Evolutionary conservation across 306 rosid species (phyloP).

Genomic region (Vachellia collinsii): DNA sequence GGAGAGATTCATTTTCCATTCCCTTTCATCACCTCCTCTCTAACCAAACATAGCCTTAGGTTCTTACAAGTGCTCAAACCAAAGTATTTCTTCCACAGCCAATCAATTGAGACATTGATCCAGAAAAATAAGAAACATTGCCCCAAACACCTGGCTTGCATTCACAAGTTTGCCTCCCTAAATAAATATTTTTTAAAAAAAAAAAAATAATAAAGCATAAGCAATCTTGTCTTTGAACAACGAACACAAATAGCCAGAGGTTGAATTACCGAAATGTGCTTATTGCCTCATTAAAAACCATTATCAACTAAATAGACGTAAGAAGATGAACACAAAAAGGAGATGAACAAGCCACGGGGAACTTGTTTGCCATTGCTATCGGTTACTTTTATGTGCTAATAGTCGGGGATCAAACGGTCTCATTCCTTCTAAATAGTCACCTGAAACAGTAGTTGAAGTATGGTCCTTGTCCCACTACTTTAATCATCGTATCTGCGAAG

Average conservation of each 20-base stretch:
- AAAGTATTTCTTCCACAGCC: constrained; percentile 2
- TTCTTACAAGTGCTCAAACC: neutral
- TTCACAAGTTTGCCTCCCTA: constrained; percentile 20
- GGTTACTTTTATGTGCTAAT: constrained; percentile 41
- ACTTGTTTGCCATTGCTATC: constrained; percentile 27
- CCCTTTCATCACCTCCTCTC: no score
- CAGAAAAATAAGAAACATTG: constrained; percentile 8
- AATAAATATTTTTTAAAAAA: neutral
- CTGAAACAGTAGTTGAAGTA: neutral
- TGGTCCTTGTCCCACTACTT: neutral
- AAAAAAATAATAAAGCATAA: neutral
- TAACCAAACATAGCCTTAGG: no score
- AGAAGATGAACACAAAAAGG: neutral
- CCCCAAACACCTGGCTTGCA: neutral
- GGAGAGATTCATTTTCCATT: no score
- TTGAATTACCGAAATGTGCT: constrained; percentile 26
- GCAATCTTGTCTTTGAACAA: constrained; percentile 32
- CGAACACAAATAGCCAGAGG: constrained; percentile 33
- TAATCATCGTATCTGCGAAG: neutral
- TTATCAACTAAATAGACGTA: constrained; percentile 6
- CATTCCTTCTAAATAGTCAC: neutral
- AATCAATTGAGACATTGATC: constrained; percentile 9
- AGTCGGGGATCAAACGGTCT: constrained; percentile 10
- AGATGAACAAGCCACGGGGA: constrained; percentile 29
- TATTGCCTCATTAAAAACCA: constrained; percentile 11